phyloP scores from a whole-genome alignment of 768 basidiomycete species.

The Termitomyces sp. region DNA sequence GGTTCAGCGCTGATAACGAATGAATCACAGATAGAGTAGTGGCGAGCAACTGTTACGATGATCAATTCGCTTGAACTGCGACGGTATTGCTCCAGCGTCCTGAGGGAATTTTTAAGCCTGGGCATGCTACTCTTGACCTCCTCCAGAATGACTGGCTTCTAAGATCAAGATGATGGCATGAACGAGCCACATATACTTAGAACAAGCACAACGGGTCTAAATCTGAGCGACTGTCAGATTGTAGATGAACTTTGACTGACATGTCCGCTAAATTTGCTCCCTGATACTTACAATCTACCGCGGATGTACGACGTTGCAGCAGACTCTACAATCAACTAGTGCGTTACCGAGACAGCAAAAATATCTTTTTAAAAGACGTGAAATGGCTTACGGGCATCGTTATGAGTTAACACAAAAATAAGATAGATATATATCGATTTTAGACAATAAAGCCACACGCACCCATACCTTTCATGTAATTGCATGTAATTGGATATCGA shows the following conservation, averaged over 20 bases:
- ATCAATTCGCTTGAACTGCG: neutral
- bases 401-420: neutral
- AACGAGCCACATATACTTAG: neutral
- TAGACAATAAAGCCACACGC: neutral
- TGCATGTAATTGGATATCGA: neutral
- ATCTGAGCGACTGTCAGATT: neutral
- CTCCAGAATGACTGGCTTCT: neutral
- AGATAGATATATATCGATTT: neutral
- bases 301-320: neutral
- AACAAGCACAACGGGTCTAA: neutral
- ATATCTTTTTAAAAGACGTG: neutral
- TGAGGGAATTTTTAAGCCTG: too few species aligned
- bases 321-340: neutral
- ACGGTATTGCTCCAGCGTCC: neutral
- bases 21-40: neutral
- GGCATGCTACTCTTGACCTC: neutral
- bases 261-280: neutral
- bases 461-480: neutral
- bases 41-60: neutral
- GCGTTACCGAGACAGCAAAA: neutral
- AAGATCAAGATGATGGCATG: neutral
- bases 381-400: neutral
- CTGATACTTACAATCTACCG: neutral
- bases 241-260: neutral
- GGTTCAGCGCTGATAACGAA: neutral